phyloP scores from a whole-genome alignment of 1,139 yeast genomes.

The Suhomyces coccinellae region DNA sequence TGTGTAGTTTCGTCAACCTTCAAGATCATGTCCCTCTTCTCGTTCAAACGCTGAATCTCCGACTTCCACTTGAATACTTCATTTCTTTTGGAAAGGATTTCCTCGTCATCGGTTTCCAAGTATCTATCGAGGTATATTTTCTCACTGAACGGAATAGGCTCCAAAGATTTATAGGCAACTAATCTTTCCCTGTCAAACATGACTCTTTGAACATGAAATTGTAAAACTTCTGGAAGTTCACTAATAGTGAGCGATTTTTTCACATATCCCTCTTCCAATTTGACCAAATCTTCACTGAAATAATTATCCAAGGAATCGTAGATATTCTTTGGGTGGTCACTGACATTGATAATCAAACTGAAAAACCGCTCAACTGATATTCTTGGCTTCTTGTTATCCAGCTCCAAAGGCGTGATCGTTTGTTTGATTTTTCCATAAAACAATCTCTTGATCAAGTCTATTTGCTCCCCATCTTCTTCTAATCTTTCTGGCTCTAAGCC shows the following conservation, averaged over 20 bases:
- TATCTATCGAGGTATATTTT: constrained; percentile 84
- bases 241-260: constrained; percentile 72
- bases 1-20: constrained; percentile 48
- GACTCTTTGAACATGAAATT: constrained; percentile 91
- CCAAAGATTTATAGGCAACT: constrained; percentile 78
- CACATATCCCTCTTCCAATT: constrained; percentile 70
- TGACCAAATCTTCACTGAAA: constrained; percentile 72
- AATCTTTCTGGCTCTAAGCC: constrained; percentile 69
- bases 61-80: constrained; percentile 68
- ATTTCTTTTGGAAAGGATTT: constrained; percentile 51
- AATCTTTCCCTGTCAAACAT: constrained; percentile 76
- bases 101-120: constrained; percentile 67
- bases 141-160: constrained; percentile 79
- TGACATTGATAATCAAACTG: constrained; percentile 78
- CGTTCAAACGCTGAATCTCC: constrained; percentile 47
- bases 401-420: constrained; percentile 37
- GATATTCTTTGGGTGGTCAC: constrained; percentile 83
- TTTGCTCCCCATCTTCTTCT: constrained; percentile 78
- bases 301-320: constrained; percentile 88
- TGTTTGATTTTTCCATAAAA: constrained; percentile 70
- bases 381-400: constrained; percentile 56
- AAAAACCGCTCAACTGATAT: constrained; percentile 75
- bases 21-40: constrained; percentile 42
- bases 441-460: constrained; percentile 71
- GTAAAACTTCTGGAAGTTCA: constrained; percentile 76